Conservation (phyloP, 352 stramenopile genomes). For the Paralagenidium karlingii region DNA sequence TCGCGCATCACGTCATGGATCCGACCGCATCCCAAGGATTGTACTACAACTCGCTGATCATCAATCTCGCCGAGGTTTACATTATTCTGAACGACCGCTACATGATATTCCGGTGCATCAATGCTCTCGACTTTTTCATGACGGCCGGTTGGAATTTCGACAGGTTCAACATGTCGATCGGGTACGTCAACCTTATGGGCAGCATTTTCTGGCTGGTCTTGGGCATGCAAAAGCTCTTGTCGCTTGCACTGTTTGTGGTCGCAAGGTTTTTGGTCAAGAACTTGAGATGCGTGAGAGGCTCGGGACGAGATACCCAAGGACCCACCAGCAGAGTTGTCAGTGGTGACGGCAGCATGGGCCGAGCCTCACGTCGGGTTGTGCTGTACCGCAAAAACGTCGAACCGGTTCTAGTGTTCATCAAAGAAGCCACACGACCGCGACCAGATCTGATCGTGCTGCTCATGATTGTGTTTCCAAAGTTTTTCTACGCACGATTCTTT, state of each 20-base stretch:
- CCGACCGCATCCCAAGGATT: not conserved
- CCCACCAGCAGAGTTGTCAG: not conserved
- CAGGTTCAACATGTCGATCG: not conserved
- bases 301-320: not conserved
- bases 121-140: slow-evolving; percentile 1
- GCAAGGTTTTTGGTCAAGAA: too few species aligned
- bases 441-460: not conserved
- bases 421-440: not conserved
- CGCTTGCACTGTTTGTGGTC: too few species aligned
- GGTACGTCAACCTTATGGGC: too few species aligned
- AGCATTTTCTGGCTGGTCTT: too few species aligned
- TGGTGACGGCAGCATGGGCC: not conserved
- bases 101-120: not conserved
- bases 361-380: too few species aligned
- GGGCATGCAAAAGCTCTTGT: too few species aligned
- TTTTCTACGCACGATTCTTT: not conserved
- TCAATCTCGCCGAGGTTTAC: not conserved
- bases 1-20: not conserved
- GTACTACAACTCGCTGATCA: not conserved
- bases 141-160: not conserved
- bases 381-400: not conserved
- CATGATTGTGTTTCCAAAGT: not conserved
- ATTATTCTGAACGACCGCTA: not conserved
- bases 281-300: too few species aligned
- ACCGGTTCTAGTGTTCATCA: not conserved